phyloP scores from a whole-genome alignment of 2,329 filamentous ascomycete genomes.

The Fusarium staphyleae region DNA sequence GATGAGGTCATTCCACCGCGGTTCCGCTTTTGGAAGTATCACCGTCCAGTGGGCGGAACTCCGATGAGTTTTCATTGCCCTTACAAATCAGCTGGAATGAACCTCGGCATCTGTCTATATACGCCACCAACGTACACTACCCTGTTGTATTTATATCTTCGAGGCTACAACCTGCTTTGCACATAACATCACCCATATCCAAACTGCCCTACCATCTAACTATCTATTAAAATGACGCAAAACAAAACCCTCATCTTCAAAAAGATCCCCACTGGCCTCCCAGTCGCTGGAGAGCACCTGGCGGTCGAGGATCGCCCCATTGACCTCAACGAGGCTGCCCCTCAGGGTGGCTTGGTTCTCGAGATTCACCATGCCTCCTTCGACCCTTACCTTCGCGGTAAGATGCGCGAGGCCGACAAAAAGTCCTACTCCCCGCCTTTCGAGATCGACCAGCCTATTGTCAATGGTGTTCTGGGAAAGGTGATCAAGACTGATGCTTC shows the following conservation, averaged over 20 bases:
- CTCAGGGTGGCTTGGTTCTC: slow-evolving; percentile 70
- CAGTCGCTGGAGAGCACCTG: slow-evolving; percentile 75
- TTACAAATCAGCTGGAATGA: slow-evolving; percentile 8
- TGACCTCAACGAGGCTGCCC: slow-evolving; percentile 64
- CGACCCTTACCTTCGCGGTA: slow-evolving; percentile 85
- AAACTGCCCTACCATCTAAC: not conserved
- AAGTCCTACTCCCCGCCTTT: slow-evolving; percentile 68
- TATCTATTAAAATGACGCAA: slow-evolving; percentile 44
- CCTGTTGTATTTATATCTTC: not conserved
- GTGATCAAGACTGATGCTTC: slow-evolving; percentile 73
- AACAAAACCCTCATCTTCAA: slow-evolving; percentile 84
- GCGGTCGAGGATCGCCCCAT: slow-evolving; percentile 70
- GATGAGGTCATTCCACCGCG: slow-evolving; percentile 11
- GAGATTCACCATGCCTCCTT: slow-evolving; percentile 78
- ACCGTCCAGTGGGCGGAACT: slow-evolving; percentile 25
- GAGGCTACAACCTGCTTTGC: slow-evolving; percentile 5
- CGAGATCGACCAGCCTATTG: slow-evolving; percentile 67
- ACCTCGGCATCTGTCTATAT: slow-evolving; percentile 8
- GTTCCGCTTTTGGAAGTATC: slow-evolving; percentile 29
- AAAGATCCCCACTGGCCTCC: slow-evolving; percentile 69
- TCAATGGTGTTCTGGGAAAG: slow-evolving; percentile 68
- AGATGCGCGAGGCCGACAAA: slow-evolving; percentile 70
- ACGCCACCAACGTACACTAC: slow-evolving; percentile 3
- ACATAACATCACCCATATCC: slow-evolving; percentile 4
- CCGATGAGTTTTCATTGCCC: slow-evolving; percentile 16